Base-by-base conservation (phyloP, 768 basidiomycete species). In the Aureoboletus auriporus region DNA sequence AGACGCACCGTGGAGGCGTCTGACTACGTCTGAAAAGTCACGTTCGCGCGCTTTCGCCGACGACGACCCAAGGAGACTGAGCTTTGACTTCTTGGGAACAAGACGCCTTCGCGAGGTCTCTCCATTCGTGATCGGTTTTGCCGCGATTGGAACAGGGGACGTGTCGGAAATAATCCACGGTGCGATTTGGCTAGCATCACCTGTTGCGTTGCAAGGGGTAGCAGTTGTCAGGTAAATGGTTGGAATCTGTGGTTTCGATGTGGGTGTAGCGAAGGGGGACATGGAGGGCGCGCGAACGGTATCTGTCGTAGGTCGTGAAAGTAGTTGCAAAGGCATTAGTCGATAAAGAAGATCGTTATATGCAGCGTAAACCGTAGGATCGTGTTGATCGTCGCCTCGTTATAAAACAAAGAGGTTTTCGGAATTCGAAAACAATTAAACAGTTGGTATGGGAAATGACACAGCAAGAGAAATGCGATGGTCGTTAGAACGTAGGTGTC, bases 51-150 rank as follows among this genome's bases (percentile, higher is more conserved):
- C 64, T 44, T 65, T 69, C 44, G 55, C 56, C 39, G 50, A 62
- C 10, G 59, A 57, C 12, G 60, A 55, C 11, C 53, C 63, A 31
- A 79, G 75, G n/a, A 79, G 66, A 11, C 69, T 64, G 4, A 88
- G 75, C 57, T 81, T 88, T 1, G 80, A 82, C 59, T 86, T 87
- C 69, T 86, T 89, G 13, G 84, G 86, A 9, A 86, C 82, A 50
- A 89, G 76, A 16, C 76, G 75, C 48, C 71, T 76, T 29, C 71
- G 70, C 1, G 72, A 55, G 7, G 48, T 47, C 26, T 62, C 50
- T 23, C 51, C 51, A 17, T 28, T 52, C 4, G 50, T 34, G 13
- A 50, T 23, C n/a, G 29, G 34, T 44, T 69, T 64, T 0, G 69
- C 63, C 6, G 75, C 66, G 20, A 51, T 62, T 31, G 55, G 65